phyloP scores from a whole-genome alignment of 306 rosid genomes.

The Sindora glabra region DNA sequence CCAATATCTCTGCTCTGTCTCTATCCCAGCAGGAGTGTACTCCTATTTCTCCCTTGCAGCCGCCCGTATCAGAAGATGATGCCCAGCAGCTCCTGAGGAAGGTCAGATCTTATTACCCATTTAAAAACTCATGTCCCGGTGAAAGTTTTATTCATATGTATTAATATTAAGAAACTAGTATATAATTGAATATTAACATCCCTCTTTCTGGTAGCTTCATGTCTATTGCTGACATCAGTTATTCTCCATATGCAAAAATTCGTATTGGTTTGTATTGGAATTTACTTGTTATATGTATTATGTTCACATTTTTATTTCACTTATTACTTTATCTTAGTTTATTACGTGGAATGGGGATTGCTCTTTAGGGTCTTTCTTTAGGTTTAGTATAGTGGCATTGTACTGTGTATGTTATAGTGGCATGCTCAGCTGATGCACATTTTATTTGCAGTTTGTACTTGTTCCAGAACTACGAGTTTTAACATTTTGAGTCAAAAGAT shows the following conservation, averaged over 20 bases:
- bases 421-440: neutral
- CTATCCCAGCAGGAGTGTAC: constrained; percentile 51
- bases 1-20: constrained; percentile 55
- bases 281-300: too few relatives aligned
- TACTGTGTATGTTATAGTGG: neutral
- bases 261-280: too few relatives aligned
- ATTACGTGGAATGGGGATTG: neutral
- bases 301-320: too few relatives aligned
- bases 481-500: neutral
- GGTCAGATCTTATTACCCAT: constrained; percentile 24
- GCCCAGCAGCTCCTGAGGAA: constrained; percentile 50
- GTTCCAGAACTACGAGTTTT: neutral
- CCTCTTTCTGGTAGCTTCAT: too few relatives aligned
- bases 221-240: too few relatives aligned
- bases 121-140: neutral
- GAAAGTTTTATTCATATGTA: too few relatives aligned
- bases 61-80: constrained; percentile 49
- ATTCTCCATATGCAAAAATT: too few relatives aligned
- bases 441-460: neutral
- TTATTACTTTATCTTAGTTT: too few relatives aligned
- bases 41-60: constrained; percentile 47
- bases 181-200: too few relatives aligned
- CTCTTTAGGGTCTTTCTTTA: neutral
- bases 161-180: too few relatives aligned
- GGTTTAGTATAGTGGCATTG: neutral